Evolutionary conservation across 768 basidiomycete genomes (phyloP).

Genomic region (Macrolepiota dolichaula): DNA sequence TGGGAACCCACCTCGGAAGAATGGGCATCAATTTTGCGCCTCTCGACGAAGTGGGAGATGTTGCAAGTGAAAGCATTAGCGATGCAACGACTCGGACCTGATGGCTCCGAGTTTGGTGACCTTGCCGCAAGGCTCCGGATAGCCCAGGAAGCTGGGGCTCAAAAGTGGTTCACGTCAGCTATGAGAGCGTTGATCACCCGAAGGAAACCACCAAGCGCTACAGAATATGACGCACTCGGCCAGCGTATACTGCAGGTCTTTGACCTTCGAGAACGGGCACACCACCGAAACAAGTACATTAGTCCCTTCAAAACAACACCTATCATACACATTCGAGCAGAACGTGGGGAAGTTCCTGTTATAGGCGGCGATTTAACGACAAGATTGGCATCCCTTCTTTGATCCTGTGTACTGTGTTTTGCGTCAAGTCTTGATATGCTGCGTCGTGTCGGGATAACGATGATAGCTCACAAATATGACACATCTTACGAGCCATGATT

Average conservation of each 20-base stretch:
- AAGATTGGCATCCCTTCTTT: neutral
- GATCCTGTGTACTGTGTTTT: neutral
- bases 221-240: neutral
- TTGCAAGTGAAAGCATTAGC: neutral
- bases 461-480: neutral
- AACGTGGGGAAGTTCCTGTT: slow-evolving; percentile 1
- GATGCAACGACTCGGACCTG: neutral
- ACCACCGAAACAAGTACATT: neutral
- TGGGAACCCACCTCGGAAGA: neutral
- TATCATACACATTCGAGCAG: neutral
- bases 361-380: neutral
- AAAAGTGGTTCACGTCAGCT: slow-evolving; percentile 3
- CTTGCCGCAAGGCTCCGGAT: neutral
- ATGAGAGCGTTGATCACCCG: slow-evolving; percentile 2
- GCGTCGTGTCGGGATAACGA: neutral
- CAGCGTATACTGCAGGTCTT: neutral
- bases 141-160: slow-evolving; percentile 1
- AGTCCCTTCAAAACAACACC: neutral
- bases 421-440: neutral
- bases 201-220: neutral
- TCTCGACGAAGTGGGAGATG: slow-evolving; percentile 7
- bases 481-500: neutral
- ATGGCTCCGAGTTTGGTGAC: neutral
- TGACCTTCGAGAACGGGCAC: slow-evolving; percentile 10
- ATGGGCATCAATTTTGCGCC: slow-evolving; percentile 3